Evolutionary conservation across 805 yeast species (phyloP), one percentile per base, ranked within the genome.

Genomic region (Schwanniomyces sp.): DNA sequence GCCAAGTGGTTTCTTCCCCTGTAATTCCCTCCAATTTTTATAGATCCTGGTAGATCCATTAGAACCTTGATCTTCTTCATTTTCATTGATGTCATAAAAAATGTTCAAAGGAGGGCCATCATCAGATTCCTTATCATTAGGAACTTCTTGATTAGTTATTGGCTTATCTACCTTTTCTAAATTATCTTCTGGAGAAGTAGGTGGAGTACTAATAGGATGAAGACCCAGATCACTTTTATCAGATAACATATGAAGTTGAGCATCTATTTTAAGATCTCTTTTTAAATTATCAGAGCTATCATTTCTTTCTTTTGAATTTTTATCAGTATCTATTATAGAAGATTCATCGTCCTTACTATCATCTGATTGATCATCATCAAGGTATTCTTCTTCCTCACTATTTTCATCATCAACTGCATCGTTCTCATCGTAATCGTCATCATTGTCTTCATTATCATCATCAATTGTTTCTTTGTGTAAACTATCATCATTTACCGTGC

Each of bases 1-100:
- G 0, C 99, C 99, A 24, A 77, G 64, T 2, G 85, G 82, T n/a
- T 85, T 85, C 30, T 77, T 76, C 3, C 66, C 64, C 11, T 70
- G 63, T 45, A 79, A 68, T 44, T 75, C 78, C n/a, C 79, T 64
- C 91, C 96, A 91, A 48, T 82, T 83, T 63, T 90, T 91, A 48
- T 70, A 61, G 27, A 90, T 84, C 46, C 88, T 74, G 0, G 61
- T 66, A 7, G 86, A 78, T 1, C 68, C 66, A 52, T 82, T 80
- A 1, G 89, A 76, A 2, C 96, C 96, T 41, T 70, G 72, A 60
- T 88, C 95, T 40, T 72, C 64, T 5, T 66, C 51, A 34, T 66
- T 55, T 62, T 87, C 94, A 61, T 82, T 81, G 28, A 85, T 64
- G 47, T 72, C 79, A 61, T 78, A 84, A 56, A 84, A 86, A 3